A percentile compares a stretch with the other conserved stretches of the same genome.
Evolutionary conservation across 2,329 filamentous ascomycete species (phyloP).

Genomic region (Alternaria postmessia): DNA sequence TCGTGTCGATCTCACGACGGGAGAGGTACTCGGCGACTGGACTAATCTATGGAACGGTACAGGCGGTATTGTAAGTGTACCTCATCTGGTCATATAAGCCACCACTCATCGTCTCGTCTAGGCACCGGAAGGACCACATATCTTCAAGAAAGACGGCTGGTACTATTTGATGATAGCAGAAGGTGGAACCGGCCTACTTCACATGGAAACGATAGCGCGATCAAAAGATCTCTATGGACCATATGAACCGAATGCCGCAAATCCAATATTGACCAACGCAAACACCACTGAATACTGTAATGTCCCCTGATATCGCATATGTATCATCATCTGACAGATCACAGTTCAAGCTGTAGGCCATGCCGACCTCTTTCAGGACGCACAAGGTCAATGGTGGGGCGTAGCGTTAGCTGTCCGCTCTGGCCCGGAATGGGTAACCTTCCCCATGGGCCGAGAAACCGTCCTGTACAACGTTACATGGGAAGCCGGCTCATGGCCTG

Average conservation of each 20-base stretch:
- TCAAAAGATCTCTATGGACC: conserved; percentile 48
- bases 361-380: conserved; percentile 40
- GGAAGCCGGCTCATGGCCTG: conserved; percentile 53
- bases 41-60: conserved; percentile 51
- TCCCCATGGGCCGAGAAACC: conserved; percentile 39
- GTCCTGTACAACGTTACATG: conserved; percentile 34
- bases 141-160: conserved; percentile 47
- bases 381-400: conserved; percentile 33
- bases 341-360: conserved; percentile 37
- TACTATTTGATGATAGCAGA: conserved; percentile 49
- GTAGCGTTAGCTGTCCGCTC: conserved; percentile 30
- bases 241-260: conserved; percentile 46
- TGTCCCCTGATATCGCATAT: not conserved
- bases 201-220: conserved; percentile 50
- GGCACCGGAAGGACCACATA: conserved; percentile 46
- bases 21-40: conserved; percentile 27
- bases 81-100: not conserved
- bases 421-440: conserved; percentile 16
- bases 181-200: conserved; percentile 47
- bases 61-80: conserved; percentile 23
- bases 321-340: not conserved
- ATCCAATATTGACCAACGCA: conserved; percentile 52
- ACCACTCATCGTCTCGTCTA: not conserved
- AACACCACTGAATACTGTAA: conserved; percentile 48
- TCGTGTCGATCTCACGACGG: conserved; percentile 45